Base-by-base conservation (phyloP, 106 monocot species). In the Narthecium ossifragum region DNA sequence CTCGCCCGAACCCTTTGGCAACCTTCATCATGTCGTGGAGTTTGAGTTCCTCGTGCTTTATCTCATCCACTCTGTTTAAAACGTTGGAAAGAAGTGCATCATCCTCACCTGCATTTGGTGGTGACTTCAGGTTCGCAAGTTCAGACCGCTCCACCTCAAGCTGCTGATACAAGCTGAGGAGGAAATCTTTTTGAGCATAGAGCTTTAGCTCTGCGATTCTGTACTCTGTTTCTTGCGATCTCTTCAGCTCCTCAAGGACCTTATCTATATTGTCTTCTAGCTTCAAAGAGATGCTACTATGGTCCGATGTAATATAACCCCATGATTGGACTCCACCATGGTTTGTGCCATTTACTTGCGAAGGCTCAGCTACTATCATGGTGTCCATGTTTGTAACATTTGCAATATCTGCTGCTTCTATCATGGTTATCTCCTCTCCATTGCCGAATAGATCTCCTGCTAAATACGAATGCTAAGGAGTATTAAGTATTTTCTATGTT, bases 21-120 rank as follows among this genome's bases (percentile, higher is more conserved):
- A 80, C 60, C 51, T 61, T 66, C 78, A 86, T 47, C 92, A 92
- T 92, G 8, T 63, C n/a, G 34, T 47, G 31, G 2, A 92, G 59
- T 64, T 78, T 92, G 8, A 47, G 51, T 27, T 92, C 86, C 64
- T 92, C 92, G 0, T 47, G 46, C 56, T 63, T 80, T 51, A 92
- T 82, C 57, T 80, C 68, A 51, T 82, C 80, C 38, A 82, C 68
- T 56, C 67, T 70, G 41, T 18, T 34, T 51, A 79, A 21, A 53
- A 83, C 68, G 46, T 52, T 64, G 18, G 71, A 24, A 4, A 92
- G 73, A 60, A 80, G 59, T 27, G 70, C 38, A 62, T 70, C 63
- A 11, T 39, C 61, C 3, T 65, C 62, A 31, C 46, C 31, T 29
- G 41, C 60, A 49, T 47, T 54, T 23, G 63, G 11, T 32, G 51